A percentile compares a stretch with the other conserved stretches of the same genome.
These are phyloP conservation scores for Phanerochaete carnosa DNA, from an alignment of 768 basidiomycete genomes.

Conservation along the genomic window DNA sequence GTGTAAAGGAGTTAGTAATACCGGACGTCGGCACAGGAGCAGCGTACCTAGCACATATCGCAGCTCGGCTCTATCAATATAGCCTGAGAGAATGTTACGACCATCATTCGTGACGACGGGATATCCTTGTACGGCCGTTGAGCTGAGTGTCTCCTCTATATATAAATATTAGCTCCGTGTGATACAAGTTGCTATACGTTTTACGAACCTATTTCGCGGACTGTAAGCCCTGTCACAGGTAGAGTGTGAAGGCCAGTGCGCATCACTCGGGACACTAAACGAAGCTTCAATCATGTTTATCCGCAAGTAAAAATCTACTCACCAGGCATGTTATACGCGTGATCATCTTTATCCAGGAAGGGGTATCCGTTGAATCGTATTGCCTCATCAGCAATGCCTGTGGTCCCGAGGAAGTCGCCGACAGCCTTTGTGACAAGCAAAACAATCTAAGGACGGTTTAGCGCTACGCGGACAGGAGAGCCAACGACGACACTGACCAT, in stretches of 20 bases:
- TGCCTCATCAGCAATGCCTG: conserved; percentile 95
- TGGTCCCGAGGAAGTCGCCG: conserved; percentile 89
- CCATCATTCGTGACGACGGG: conserved; percentile 74
- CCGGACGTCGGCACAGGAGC: not conserved
- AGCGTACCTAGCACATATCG: conserved; percentile 77
- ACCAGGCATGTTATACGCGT: conserved; percentile 90
- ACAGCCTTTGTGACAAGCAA: conserved; percentile 96
- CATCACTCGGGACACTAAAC: conserved; percentile 86
- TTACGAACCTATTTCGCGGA: conserved; percentile 74
- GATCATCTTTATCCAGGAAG: conserved; percentile 93
- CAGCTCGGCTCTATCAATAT: conserved; percentile 85
- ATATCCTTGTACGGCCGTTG: conserved; percentile 84
- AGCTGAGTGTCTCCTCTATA: conserved; percentile 66
- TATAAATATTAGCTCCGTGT: not conserved
- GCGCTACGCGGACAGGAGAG: not conserved
- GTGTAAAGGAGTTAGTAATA: not conserved
- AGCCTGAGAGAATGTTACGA: conserved; percentile 67
- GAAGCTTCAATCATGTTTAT: not conserved
- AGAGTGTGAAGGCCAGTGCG: conserved; percentile 73
- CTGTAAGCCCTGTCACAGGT: conserved; percentile 68
- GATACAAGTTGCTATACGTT: not conserved
- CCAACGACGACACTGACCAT: conserved; percentile 60
- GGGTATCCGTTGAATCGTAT: conserved; percentile 98
- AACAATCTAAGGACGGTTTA: conserved; percentile 67
- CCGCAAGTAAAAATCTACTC: conserved; percentile 20